Evolutionary conservation across 2,329 filamentous ascomycete genomes (phyloP), one percentile per base, ranked within the genome.

Genomic region (Nothophoma quercina): DNA sequence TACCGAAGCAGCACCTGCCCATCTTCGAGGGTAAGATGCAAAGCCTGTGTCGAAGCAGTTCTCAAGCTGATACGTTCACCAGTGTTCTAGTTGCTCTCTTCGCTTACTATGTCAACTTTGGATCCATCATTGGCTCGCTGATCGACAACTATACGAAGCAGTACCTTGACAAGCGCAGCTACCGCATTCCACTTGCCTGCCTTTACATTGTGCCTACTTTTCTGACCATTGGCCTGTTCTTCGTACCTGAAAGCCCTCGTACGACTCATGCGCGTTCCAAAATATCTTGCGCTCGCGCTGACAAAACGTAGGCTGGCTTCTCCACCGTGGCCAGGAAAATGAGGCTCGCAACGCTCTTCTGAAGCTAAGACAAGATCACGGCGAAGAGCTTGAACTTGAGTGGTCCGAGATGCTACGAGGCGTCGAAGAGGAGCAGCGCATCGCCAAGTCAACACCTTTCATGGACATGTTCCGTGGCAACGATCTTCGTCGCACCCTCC

Each of bases 141-240:
- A 56, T 73, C 8, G 48, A 71, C 39, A 72, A 75, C 56, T 65
- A 65, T 32, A 64, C 64, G n/a, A 62, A 58, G 22, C 33, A 50
- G 40, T 47, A 58, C 29, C 35, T 63, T 49, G 36, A 51, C 62
- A 63, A 62, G 34, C 34, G 48, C 2, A 58, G 64, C 16, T 78
- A 77, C 55, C 65, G 72, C 22, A 80, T 83, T 19, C 80, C 81
- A 0, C 67, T 84, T 2, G 70, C 78, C 49, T 78, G 83, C 59
- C 81, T 85, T 28, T 80, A 79, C 77, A 68, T 83, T 40, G 77
- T 83, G 4, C 81, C 81, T 0, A 67, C 72, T 4, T 51, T 83
- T n/a, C 69, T 83, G 38, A 67, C 75, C 1, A 62, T 77, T 0
- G 78, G 55, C 0, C 56, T 71, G 0, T 62, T 64, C 38, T 64